Percentiles rank a stretch among this genome's conserved stretches.
These are phyloP conservation scores for Aureobasidium musti DNA, from an alignment of 2,329 filamentous ascomycete genomes.

Conservation along the genomic window DNA sequence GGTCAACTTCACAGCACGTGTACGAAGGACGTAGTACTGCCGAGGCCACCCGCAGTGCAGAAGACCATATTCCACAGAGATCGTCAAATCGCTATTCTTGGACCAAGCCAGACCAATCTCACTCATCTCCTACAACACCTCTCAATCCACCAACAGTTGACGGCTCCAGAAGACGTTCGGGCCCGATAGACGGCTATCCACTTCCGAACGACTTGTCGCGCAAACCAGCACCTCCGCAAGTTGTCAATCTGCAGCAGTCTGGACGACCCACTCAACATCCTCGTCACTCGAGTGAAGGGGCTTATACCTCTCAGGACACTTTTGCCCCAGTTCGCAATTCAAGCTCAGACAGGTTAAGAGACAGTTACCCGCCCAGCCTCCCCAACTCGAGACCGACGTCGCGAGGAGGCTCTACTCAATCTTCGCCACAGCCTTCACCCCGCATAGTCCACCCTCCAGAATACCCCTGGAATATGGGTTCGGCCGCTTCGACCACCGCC, in stretches of 20 bases:
- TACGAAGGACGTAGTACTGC: conserved; percentile 24
- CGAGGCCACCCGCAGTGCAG: conserved; percentile 7
- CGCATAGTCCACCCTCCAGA: conserved; percentile 4
- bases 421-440: conserved; percentile 17
- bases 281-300: conserved; percentile 13
- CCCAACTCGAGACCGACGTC: conserved; percentile 30
- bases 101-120: conserved; percentile 17
- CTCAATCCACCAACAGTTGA: neutral
- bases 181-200: neutral
- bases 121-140: conserved; percentile 19
- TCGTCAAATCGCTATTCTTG: conserved; percentile 14
- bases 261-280: neutral
- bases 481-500: conserved; percentile 36
- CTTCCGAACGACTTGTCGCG: neutral
- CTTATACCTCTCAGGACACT: neutral
- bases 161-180: neutral
- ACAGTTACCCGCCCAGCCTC: conserved; percentile 8
- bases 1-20: conserved; percentile 7
- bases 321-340: conserved; percentile 28
- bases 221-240: conserved; percentile 14
- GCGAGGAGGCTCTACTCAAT: conserved; percentile 22
- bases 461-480: conserved; percentile 27
- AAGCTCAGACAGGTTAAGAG: conserved; percentile 27
- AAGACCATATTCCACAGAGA: conserved; percentile 6
- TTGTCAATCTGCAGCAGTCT: conserved; percentile 19